Evolutionary conservation across 139 green algal genomes (phyloP), one percentile per base, ranked within the genome.

Genomic region (Medakamo hakoo): DNA sequence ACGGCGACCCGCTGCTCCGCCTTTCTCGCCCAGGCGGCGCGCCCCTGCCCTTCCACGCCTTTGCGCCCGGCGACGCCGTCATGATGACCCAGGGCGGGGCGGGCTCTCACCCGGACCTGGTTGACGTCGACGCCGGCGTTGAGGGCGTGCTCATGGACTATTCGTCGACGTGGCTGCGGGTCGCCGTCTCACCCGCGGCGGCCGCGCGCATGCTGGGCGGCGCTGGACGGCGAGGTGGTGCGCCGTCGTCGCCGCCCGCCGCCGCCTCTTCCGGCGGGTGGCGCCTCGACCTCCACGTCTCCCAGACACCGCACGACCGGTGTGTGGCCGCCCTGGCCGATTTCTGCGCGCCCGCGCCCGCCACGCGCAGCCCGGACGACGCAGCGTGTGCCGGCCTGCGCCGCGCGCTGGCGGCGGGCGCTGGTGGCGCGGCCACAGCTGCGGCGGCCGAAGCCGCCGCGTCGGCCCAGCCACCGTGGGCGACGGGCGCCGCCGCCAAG

Each of bases 261-360:
- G 16, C 40, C 9, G 9, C n/a, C n/a, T n/a, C n/a, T n/a, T n/a
- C n/a, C n/a, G n/a, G n/a, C n/a, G n/a, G 40, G 30, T 83, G 77
- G 77, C 74, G 77, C 0, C 30, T 83, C 29, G 77, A 83, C 62
- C 40, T 79, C 27, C 76, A 76, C 31, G 73, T 69, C 30, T 79
- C 81, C 69, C 73, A 71, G 0, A 60, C 74, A 20, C 63, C 74
- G 0, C 69, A 79, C 49, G 74, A 83, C 61, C 63, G 77, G 3
- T 68, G 58, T 3, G 40, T 63, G 2, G 62, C 58, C 19, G 72
- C 75, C 3, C 52, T 81, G 0, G 55, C 67, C 21, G 55, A 60
- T 23, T 81, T 76, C 62, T 61, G 59, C 21, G 63, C 57, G 49
- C 32, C 55, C 3, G 66, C 63, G 3, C 28, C 48, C 40, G 40